Base-by-base conservation (phyloP, 306 rosid species). In the Benincasa hispida region DNA sequence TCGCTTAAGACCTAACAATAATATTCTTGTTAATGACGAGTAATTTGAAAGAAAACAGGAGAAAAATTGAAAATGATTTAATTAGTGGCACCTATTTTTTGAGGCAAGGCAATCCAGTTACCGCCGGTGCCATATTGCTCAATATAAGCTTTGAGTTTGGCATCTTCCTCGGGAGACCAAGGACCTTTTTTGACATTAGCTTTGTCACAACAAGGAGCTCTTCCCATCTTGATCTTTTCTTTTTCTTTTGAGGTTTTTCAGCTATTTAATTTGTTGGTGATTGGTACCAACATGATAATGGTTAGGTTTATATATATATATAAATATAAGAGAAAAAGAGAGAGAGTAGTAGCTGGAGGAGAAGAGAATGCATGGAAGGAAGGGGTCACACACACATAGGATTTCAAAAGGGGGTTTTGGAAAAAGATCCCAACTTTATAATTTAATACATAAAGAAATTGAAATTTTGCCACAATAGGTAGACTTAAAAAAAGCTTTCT, bases 151-250 rank as follows among this genome's bases (percentile, higher is more conserved):
- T 94, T 94, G 90, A 94, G 99, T 75, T 75, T 90, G 79, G 98
- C 86, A 86, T 94, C 99, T 86, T 94, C 99, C 82, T 94, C 99
- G 41, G 97, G 96, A 3, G 99, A 92, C 99, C 99, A 94, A 18
- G 99, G 99, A 2, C 99, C 99, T 88, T 85, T 94, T 87, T 94
- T 94, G 14, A 94, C 99, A 82, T 92, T 94, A 78, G 97, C 93
- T 86, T 94, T 94, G 92, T 94, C 99, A 84, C 99, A 94, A 85
- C 99, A 94, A 84, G 99, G 99, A 79, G 98, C 99, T 77, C 98
- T 92, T 22, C 99, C 99, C 99, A 94, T 94, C 50, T 73, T 62
- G 42, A 17, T 45, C 76, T 67, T 41, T 37, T 21, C 66, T 11
- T 65, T 19, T 21, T 79, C 57, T 61, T 8, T 15, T 15, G 35